Percentiles rank a stretch among this genome's conserved stretches.
phyloP scores from a whole-genome alignment of 1,284 basidiomycete genomes.

The Volvariella volvacea region DNA sequence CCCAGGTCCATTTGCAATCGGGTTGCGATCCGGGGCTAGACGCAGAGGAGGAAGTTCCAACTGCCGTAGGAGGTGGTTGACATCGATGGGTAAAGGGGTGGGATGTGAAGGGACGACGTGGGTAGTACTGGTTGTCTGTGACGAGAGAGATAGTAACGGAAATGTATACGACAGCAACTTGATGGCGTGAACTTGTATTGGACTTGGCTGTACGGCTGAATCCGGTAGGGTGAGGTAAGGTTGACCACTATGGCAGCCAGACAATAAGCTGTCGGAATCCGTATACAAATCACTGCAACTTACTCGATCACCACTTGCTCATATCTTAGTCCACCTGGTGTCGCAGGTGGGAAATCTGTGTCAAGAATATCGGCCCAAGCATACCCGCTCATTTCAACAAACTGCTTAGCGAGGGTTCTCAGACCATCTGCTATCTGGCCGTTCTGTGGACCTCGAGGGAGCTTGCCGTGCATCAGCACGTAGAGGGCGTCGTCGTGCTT shows the following conservation, averaged over 20 bases:
- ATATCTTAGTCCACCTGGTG: slow-evolving; percentile 51
- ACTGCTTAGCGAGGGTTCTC: slow-evolving; percentile 21
- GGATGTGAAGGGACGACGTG: slow-evolving; percentile 15
- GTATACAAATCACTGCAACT: slow-evolving; percentile 18
- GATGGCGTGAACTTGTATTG: slow-evolving; percentile 59
- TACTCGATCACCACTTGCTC: slow-evolving; percentile 51
- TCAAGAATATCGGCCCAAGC: slow-evolving; percentile 61
- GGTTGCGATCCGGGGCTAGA: slow-evolving; percentile 26
- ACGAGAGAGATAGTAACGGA: slow-evolving; percentile 32
- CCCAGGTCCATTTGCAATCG: slow-evolving; percentile 21
- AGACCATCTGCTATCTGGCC: slow-evolving; percentile 9
- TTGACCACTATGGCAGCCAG: slow-evolving; percentile 37
- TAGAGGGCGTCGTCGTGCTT: slow-evolving; percentile 43
- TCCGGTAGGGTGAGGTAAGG: slow-evolving; percentile 51
- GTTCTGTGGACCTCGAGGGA: background rate
- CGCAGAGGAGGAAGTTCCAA: slow-evolving; percentile 51
- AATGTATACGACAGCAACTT: slow-evolving; percentile 69
- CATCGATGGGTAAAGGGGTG: slow-evolving; percentile 27
- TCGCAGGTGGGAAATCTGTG: slow-evolving; percentile 38
- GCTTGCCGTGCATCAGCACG: slow-evolving; percentile 26
- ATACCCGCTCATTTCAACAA: slow-evolving; percentile 42
- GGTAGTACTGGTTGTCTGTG: slow-evolving; percentile 17
- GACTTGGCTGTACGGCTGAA: slow-evolving; percentile 45
- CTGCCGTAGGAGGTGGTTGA: slow-evolving; percentile 57
- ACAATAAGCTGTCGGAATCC: background rate